Evolutionary conservation across 139 green algal genomes (phyloP).

Genomic region (Klebsormidium nitens): DNA sequence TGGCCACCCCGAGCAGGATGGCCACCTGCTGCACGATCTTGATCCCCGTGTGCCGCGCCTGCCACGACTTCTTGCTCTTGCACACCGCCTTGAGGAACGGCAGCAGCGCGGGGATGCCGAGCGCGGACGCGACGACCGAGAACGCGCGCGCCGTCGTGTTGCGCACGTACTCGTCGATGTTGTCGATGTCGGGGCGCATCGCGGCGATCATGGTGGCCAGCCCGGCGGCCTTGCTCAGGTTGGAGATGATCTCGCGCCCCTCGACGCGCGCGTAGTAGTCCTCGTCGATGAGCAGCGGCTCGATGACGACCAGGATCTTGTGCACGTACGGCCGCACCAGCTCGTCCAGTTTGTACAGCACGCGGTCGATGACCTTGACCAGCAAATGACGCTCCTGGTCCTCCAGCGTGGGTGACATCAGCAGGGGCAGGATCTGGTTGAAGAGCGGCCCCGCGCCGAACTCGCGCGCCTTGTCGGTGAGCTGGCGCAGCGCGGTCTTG

Average conservation of each 20-base stretch:
- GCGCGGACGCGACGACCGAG: slow-evolving; percentile 80
- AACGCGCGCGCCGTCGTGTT: slow-evolving; percentile 94
- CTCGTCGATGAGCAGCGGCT: slow-evolving; percentile 99
- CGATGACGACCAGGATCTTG: slow-evolving; percentile 99
- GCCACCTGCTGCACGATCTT: slow-evolving; percentile 99
- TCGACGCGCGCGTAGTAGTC: slow-evolving; percentile 99
- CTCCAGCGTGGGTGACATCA: slow-evolving; percentile 97
- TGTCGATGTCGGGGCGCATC: slow-evolving; percentile 99
- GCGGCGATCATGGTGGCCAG: slow-evolving; percentile 95
- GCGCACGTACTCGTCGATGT: slow-evolving; percentile 97
- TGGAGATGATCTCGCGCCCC: slow-evolving; percentile 97
- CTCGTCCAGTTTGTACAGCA: slow-evolving; percentile 98
- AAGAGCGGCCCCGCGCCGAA: slow-evolving; percentile 93
- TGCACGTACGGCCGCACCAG: slow-evolving; percentile 96
- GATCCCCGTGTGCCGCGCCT: slow-evolving; percentile 96
- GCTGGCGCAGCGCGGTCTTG: slow-evolving; percentile 89
- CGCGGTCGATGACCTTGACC: slow-evolving; percentile 88
- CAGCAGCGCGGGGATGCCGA: slow-evolving; percentile 94
- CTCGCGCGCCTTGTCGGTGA: slow-evolving; percentile 96
- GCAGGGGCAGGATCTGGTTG: slow-evolving; percentile 96
- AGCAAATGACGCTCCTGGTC: slow-evolving; percentile 97
- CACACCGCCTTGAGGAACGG: slow-evolving; percentile 99
- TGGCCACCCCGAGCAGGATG: slow-evolving; percentile 88
- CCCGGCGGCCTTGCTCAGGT: slow-evolving; percentile 88
- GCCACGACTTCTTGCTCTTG: slow-evolving; percentile 92